phyloP scores from a whole-genome alignment of 805 yeast species.

The Saccharomyces paradoxus region DNA sequence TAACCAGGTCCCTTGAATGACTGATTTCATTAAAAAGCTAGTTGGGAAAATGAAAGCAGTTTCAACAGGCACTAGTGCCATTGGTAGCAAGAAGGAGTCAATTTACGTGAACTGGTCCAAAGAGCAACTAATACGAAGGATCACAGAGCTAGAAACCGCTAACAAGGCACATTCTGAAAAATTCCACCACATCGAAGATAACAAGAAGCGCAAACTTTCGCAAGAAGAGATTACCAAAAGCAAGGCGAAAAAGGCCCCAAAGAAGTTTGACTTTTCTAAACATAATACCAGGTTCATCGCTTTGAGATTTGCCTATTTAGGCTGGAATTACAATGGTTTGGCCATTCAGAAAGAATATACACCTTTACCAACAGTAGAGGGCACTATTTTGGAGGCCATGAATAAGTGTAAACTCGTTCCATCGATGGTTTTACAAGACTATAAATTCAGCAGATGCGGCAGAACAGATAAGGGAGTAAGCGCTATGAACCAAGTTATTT shows the following conservation, averaged over 20 bases:
- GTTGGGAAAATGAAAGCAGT: not conserved
- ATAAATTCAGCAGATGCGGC: slow-evolving; percentile 83
- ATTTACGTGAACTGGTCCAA: slow-evolving; percentile 54
- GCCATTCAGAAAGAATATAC: slow-evolving; percentile 73
- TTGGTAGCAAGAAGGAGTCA: not conserved
- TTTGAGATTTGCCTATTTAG: slow-evolving; percentile 74
- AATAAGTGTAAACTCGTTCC: slow-evolving; percentile 57
- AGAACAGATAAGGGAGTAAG: slow-evolving; percentile 95
- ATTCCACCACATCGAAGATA: not conserved
- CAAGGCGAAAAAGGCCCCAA: slow-evolving; percentile 26
- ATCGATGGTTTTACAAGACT: slow-evolving; percentile 49
- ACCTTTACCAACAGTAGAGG: slow-evolving; percentile 81
- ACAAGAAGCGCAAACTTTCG: slow-evolving; percentile 5
- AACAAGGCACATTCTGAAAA: not conserved
- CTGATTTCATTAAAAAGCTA: not conserved
- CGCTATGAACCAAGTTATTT: slow-evolving; percentile 91
- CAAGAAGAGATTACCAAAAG: slow-evolving; percentile 6
- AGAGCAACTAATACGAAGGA: slow-evolving; percentile 50
- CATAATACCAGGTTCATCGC: slow-evolving; percentile 65
- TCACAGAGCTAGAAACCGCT: slow-evolving; percentile 46
- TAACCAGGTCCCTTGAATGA: not conserved
- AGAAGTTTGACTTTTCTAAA: slow-evolving; percentile 58
- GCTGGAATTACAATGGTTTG: slow-evolving; percentile 91
- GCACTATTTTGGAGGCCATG: slow-evolving; percentile 63
- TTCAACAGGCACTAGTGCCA: not conserved